Evolutionary conservation across 2,329 filamentous ascomycete genomes (phyloP).

Genomic region (Calonectria honghensis): DNA sequence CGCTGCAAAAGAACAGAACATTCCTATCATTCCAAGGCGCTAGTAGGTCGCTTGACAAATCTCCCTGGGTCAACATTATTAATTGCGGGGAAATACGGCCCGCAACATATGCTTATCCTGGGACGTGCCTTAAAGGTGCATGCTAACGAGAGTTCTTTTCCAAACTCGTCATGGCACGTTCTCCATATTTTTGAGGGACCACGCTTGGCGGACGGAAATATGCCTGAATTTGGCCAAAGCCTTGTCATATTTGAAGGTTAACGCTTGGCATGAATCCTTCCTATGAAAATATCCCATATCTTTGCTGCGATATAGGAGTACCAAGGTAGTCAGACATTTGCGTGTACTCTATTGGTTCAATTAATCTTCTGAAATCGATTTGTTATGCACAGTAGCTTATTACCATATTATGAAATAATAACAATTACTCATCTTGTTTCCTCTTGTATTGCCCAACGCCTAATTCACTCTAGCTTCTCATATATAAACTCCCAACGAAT

Average conservation of each 20-base stretch:
- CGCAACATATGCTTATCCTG: conserved; percentile 5
- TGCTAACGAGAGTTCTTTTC: not conserved
- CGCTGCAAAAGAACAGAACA: not conserved
- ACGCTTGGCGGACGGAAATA: conserved; percentile 1
- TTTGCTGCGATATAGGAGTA: not conserved
- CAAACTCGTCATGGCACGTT: not conserved
- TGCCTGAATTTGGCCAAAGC: not conserved
- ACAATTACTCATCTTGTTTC: no score
- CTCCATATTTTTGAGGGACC: conserved; percentile 14
- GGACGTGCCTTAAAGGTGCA: not conserved
- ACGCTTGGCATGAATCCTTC: not conserved
- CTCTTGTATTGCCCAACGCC: no score
- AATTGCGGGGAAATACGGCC: conserved; percentile 3
- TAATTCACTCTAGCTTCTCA: no score
- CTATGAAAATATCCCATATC: not conserved
- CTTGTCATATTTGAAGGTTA: not conserved
- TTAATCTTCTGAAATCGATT: no score
- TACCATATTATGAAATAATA: no score
- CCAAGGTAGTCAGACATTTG: not conserved
- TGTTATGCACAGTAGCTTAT: no score
- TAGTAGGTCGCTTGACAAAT: conserved; percentile 5
- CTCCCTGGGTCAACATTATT: not conserved
- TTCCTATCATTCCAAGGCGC: not conserved
- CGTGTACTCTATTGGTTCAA: no score
- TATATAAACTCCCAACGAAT: no score